Conservation (phyloP, 164 flowering plant species). For the Paratinospora sagittata region DNA sequence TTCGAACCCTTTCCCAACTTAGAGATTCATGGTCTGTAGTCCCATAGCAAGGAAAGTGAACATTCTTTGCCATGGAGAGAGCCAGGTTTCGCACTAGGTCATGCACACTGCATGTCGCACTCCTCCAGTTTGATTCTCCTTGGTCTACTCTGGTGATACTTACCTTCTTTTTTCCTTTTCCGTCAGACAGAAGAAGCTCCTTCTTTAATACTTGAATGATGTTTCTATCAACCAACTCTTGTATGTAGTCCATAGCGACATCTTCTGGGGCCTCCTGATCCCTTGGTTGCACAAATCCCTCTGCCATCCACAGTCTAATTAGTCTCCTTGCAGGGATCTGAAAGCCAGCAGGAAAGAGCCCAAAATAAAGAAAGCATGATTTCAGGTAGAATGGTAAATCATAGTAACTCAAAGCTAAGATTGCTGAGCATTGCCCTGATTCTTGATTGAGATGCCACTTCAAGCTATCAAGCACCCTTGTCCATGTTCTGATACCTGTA, state of each 20-base stretch:
- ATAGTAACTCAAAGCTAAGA: slow-evolving; percentile 24
- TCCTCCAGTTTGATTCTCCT: slow-evolving; percentile 10
- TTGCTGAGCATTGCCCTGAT: neutral
- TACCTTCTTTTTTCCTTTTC: neutral
- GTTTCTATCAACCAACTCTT: slow-evolving; percentile 23
- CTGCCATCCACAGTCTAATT: slow-evolving; percentile 28
- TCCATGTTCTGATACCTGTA: slow-evolving; percentile 18
- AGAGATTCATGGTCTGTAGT: neutral
- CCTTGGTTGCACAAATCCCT: slow-evolving; percentile 19
- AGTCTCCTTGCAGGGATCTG: slow-evolving; percentile 20
- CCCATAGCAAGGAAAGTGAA: neutral
- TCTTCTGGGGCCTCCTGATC: slow-evolving; percentile 18
- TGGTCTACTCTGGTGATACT: neutral
- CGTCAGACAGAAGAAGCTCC: no score
- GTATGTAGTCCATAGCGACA: slow-evolving; percentile 21
- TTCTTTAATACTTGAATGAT: slow-evolving; percentile 14
- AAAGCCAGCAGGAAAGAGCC: slow-evolving; percentile 25
- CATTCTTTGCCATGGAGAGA: neutral
- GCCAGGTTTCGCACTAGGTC: slow-evolving; percentile 15
- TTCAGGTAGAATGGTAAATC: slow-evolving; percentile 15
- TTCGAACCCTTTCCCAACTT: neutral
- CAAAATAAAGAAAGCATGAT: slow-evolving; percentile 25
- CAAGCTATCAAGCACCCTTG: slow-evolving; percentile 18
- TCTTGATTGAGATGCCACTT: slow-evolving; percentile 10
- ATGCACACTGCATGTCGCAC: slow-evolving; percentile 14